phyloP scores from a whole-genome alignment of 805 yeast species.

The Helenozyma baotianmanensis region DNA sequence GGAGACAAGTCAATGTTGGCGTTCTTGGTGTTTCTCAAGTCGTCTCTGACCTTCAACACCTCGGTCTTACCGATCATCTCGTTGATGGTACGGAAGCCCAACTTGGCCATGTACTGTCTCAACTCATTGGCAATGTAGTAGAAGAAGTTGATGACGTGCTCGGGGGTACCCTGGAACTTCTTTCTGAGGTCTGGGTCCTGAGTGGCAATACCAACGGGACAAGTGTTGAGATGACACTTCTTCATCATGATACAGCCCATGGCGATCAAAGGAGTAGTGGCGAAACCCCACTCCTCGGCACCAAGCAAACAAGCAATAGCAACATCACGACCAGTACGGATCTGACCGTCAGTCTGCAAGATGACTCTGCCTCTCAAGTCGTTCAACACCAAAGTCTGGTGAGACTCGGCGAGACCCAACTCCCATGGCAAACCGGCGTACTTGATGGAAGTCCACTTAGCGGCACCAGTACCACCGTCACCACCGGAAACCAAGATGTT shows the following conservation, averaged over 20 bases:
- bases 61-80: slow-evolving; percentile 99
- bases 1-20: slow-evolving; percentile 90
- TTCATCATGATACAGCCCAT: slow-evolving; percentile 98
- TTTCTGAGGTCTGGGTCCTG: slow-evolving; percentile 92
- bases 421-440: slow-evolving; percentile 99
- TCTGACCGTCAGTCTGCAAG: slow-evolving; percentile 97
- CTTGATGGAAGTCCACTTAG: slow-evolving; percentile 94
- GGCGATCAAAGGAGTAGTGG: slow-evolving; percentile 94
- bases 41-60: slow-evolving; percentile 79
- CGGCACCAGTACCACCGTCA: slow-evolving; percentile 99
- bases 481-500: slow-evolving; percentile 95
- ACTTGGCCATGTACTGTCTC: slow-evolving; percentile 86
- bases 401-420: slow-evolving; percentile 95
- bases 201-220: slow-evolving; percentile 99
- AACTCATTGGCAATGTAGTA: slow-evolving; percentile 91
- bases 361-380: slow-evolving; percentile 94
- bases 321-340: slow-evolving; percentile 94
- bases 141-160: slow-evolving; percentile 96
- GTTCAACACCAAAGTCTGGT: slow-evolving; percentile 92
- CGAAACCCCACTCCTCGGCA: slow-evolving; percentile 98
- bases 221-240: slow-evolving; percentile 84
- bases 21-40: slow-evolving; percentile 81
- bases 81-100: slow-evolving; percentile 92
- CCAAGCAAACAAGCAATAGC: slow-evolving; percentile 95
- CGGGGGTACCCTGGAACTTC: slow-evolving; percentile 95